A percentile compares a stretch with the other conserved stretches of the same genome.
Conservation (phyloP, 139 green algal genomes). For the Chlamydomonas incerta region DNA sequence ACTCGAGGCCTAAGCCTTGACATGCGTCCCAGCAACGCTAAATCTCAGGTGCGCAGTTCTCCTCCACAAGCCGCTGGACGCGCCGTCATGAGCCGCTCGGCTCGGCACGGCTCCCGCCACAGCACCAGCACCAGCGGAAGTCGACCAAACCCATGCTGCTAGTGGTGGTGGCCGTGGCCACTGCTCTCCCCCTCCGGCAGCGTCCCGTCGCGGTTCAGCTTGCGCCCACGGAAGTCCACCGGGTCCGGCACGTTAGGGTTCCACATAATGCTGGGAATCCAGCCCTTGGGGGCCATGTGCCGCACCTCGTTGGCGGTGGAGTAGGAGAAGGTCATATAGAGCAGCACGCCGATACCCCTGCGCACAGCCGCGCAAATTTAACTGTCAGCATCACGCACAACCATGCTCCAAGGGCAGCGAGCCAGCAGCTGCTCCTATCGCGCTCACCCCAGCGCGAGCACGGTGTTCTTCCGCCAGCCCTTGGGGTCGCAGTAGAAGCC, state of each 20-base stretch:
- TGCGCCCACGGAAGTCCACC: conserved; percentile 58
- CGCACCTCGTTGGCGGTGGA: conserved; percentile 55
- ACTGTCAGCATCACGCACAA: not conserved
- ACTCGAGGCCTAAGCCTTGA: too few species aligned
- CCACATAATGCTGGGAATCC: conserved; percentile 62
- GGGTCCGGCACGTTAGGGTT: conserved; percentile 56
- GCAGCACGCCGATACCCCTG: conserved; percentile 42
- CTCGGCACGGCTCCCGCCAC: too few species aligned
- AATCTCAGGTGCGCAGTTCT: too few species aligned
- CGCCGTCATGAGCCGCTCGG: too few species aligned
- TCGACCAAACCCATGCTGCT: too few species aligned
- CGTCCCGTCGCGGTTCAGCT: conserved; percentile 44
- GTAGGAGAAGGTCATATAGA: conserved; percentile 50
- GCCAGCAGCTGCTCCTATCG: not conserved
- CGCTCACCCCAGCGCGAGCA: conserved; percentile 43
- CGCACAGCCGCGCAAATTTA: not conserved
- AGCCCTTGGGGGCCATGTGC: conserved; percentile 60
- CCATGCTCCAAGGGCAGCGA: not conserved
- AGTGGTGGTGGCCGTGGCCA: too few species aligned
- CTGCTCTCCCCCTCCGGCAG: conserved; percentile 6
- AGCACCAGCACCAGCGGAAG: too few species aligned
- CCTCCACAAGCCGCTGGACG: too few species aligned
- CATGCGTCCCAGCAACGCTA: too few species aligned
- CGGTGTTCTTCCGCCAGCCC: conserved; percentile 49
- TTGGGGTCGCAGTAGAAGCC: conserved; percentile 65